Percentiles rank a stretch among this genome's conserved stretches.
Evolutionary conservation across 371 early-diverging fungal species (phyloP).

Genomic region (Lichtheimia corymbifera): DNA sequence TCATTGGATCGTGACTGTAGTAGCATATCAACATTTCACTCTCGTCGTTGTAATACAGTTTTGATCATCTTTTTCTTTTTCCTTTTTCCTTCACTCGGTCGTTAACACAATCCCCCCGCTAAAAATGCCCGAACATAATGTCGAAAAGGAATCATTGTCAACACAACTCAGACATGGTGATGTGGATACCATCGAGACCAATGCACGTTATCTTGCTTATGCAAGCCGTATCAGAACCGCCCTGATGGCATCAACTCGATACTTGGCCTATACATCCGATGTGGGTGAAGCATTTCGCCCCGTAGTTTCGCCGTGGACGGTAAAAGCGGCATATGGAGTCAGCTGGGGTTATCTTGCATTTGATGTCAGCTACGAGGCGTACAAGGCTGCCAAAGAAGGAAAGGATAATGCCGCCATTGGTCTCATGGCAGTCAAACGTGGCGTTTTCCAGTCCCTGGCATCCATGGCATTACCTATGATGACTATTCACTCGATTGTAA

Average conservation of each 20-base stretch:
- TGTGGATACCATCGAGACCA: constrained; percentile 54
- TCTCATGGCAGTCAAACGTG: constrained; percentile 62
- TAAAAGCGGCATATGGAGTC: constrained; percentile 66
- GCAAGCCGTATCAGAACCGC: constrained; percentile 63
- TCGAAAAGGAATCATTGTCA: not conserved
- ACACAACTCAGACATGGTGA: constrained; percentile 35
- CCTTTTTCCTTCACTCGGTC: no score
- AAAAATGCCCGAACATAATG: not conserved
- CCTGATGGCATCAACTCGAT: constrained; percentile 45
- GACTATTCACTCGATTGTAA: constrained; percentile 77
- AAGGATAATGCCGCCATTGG: constrained; percentile 51
- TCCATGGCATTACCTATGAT: constrained; percentile 73
- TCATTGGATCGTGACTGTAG: no score
- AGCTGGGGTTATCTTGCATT: constrained; percentile 65
- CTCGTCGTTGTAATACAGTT: no score
- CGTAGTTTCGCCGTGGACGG: constrained; percentile 57
- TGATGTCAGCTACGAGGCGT: constrained; percentile 73
- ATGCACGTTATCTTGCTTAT: constrained; percentile 70
- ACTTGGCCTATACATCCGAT: constrained; percentile 38
- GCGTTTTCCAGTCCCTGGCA: constrained; percentile 73
- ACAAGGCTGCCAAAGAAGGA: constrained; percentile 62
- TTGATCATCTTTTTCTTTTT: no score
- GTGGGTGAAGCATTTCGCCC: constrained; percentile 83
- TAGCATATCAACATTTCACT: no score
- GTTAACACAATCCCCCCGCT: no score